Evolutionary conservation across 2,329 filamentous ascomycete genomes (phyloP).

Genomic region (Pezicula radicicola): DNA sequence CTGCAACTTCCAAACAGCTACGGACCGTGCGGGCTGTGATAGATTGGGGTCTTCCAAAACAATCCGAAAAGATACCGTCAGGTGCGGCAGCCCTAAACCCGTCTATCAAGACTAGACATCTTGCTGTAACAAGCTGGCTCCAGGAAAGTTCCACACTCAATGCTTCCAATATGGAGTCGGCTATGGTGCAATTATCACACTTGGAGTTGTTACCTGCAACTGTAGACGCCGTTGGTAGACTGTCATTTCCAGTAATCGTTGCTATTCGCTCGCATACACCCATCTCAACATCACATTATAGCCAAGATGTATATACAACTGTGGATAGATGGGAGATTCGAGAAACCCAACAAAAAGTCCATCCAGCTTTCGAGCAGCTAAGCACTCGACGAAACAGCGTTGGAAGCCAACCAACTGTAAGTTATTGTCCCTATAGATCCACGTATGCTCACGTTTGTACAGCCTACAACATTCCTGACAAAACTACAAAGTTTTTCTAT

Average conservation of each 20-base stretch:
- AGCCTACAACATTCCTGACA: constrained; percentile 49
- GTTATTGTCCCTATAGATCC: constrained; percentile 6
- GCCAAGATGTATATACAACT: constrained; percentile 67
- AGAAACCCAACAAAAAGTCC: constrained; percentile 62
- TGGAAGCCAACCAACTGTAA: constrained; percentile 21
- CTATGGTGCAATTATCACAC: constrained; percentile 65
- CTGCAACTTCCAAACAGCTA: constrained; percentile 69
- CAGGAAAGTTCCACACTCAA: constrained; percentile 22
- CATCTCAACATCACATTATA: constrained; percentile 50
- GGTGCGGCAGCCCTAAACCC: constrained; percentile 47
- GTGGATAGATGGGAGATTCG: constrained; percentile 80
- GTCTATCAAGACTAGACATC: constrained; percentile 50
- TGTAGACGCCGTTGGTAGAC: constrained; percentile 43
- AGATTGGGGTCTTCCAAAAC: constrained; percentile 65
- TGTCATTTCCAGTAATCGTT: constrained; percentile 58
- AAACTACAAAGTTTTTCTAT: constrained; percentile 66
- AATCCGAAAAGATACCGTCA: constrained; percentile 51
- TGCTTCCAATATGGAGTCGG: constrained; percentile 43
- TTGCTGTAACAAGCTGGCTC: constrained; percentile 55
- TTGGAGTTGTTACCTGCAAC: constrained; percentile 70
- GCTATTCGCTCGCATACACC: constrained; percentile 67
- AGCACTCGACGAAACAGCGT: constrained; percentile 59
- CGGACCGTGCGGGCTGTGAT: constrained; percentile 72
- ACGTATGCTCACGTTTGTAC: constrained; percentile 9
- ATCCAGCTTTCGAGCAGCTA: constrained; percentile 76